Conservation (phyloP, 805 yeast genomes). For the Yarrowia osloensis region DNA sequence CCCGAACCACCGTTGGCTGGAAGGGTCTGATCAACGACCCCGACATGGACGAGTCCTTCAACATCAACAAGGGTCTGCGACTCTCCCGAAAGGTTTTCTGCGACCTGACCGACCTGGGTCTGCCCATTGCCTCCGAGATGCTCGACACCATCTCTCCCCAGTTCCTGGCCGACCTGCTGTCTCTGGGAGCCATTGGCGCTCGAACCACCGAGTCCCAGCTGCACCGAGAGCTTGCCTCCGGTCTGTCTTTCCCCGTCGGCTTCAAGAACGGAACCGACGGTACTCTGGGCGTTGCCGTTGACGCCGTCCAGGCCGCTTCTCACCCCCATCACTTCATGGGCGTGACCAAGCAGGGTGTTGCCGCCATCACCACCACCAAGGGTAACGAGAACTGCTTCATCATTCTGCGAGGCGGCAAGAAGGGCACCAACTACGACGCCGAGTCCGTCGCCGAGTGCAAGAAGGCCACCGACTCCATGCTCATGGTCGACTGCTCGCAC, state of each 20-base stretch:
- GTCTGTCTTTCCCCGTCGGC: slow-evolving; percentile 97
- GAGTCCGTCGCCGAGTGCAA: slow-evolving; percentile 75
- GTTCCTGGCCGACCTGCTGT: slow-evolving; percentile 83
- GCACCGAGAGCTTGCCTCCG: slow-evolving; percentile 96
- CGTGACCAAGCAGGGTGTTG: slow-evolving; percentile 95
- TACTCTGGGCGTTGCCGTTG: slow-evolving; percentile 85
- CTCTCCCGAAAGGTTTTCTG: slow-evolving; percentile 82
- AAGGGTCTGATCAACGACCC: slow-evolving; percentile 98
- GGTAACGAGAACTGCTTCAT: slow-evolving; percentile 95
- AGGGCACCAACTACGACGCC: slow-evolving; percentile 89
- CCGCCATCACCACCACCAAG: slow-evolving; percentile 92
- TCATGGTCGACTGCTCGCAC: slow-evolving; percentile 98
- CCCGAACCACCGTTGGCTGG: slow-evolving; percentile 99
- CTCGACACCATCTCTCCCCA: slow-evolving; percentile 97
- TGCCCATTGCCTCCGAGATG: slow-evolving; percentile 98
- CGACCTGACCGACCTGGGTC: slow-evolving; percentile 72
- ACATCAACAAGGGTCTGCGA: slow-evolving; percentile 91
- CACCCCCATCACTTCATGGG: slow-evolving; percentile 95
- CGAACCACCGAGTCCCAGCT: slow-evolving; percentile 98
- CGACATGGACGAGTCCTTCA: slow-evolving; percentile 85
- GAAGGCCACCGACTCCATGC: slow-evolving; percentile 52
- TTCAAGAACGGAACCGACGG: slow-evolving; percentile 99
- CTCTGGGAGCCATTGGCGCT: slow-evolving; percentile 98
- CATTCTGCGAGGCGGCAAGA: slow-evolving; percentile 93
- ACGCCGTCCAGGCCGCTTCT: slow-evolving; percentile 90